Evolutionary conservation across 192 early-diverging fungal genomes (phyloP), one percentile per base, ranked within the genome.

Genomic region (Geranomyces variabilis): DNA sequence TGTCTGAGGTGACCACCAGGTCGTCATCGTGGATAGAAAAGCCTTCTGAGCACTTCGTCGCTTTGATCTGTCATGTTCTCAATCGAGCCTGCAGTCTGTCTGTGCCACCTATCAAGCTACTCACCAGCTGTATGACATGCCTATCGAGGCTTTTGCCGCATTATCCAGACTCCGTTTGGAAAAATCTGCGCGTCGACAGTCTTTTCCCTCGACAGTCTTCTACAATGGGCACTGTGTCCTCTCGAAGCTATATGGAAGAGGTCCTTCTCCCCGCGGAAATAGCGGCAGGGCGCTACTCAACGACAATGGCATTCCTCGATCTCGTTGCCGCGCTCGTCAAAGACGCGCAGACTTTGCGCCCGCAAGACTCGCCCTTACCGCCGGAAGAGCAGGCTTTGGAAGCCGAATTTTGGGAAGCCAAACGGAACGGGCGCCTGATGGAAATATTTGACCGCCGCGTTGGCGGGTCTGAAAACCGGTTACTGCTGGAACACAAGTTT

Each of bases 231-330:
- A 7, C 43, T 10, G n/a, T 43, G 14, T 44, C 58, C 6, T 22
- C 65, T 21, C 71, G 66, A 31, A 69, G 76, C 59, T 84, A 77
- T 48, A 75, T 84, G 73, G 79, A 85, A 70, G 65, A 78, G 36
- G 62, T 78, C 14, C 30, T 85, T 0, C 66, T 85, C 5, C 83
- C 83, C 15, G 71, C 58, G 34, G 83, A 84, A 66, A 66, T 44
- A 21, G 66, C 77, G 12, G 43, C 46, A 0, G 83, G 80, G 1
- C 33, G n/a, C 7, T 85, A 85, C 55, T 31, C 59, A 6, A 75
- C 77, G 24, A 83, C 80, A 7, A 43, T 85, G 19, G 68, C 79
- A 24, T 85, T 81, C 60, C 64, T 85, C 15, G 75, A 77, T n/a
- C 63, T 84, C 24, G 78, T 81, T n/a, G 6, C 26, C 22, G 61